phyloP scores from a whole-genome alignment of 2,329 filamentous ascomycete species.

The Aureobasidium sp. region DNA sequence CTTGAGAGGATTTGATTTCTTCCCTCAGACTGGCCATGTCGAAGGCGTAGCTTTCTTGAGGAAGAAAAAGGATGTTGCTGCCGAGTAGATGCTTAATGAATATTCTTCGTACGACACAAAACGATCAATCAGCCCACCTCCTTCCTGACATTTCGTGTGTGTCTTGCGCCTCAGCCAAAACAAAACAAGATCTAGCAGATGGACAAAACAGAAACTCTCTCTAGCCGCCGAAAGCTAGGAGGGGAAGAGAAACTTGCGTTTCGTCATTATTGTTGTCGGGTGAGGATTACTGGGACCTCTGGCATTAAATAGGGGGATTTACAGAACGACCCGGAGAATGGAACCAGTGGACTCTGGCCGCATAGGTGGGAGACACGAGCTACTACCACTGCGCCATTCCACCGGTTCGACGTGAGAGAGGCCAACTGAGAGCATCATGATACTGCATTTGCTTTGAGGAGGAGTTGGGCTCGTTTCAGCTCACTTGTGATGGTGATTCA shows the following conservation, averaged over 20 bases:
- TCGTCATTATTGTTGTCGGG: not conserved
- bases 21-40: slow-evolving; percentile 74
- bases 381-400: not conserved
- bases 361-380: not conserved
- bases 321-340: not conserved
- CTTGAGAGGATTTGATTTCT: slow-evolving; percentile 90
- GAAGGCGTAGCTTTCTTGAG: slow-evolving; percentile 57
- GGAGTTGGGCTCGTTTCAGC: not conserved
- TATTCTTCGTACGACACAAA: not conserved
- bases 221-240: not conserved
- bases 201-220: not conserved
- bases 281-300: not conserved
- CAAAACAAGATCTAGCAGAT: not conserved
- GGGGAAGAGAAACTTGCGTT: not conserved
- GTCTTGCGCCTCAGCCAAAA: not conserved
- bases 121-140: not conserved
- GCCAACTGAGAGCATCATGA: not conserved
- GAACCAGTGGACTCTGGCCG: not conserved
- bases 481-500: not conserved
- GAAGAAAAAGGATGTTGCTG: slow-evolving; percentile 27
- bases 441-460: not conserved
- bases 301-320: not conserved
- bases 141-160: not conserved
- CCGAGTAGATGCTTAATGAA: not conserved
- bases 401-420: not conserved